Percentiles rank a stretch among this genome's conserved stretches.
These are phyloP conservation scores for Populus tremula DNA, from an alignment of 345 rosid species.

Conservation along the genomic window DNA sequence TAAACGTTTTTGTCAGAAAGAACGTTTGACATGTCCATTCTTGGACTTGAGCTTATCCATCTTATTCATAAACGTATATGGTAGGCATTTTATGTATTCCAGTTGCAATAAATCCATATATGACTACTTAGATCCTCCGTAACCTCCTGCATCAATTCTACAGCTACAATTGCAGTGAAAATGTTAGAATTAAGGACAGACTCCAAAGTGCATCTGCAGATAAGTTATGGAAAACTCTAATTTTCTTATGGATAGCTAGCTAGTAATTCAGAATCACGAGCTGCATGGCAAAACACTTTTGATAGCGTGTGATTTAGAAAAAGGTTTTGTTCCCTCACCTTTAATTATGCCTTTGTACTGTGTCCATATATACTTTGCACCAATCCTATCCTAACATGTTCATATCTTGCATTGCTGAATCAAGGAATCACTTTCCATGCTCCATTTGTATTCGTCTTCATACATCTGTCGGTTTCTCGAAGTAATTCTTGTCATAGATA, in stretches of 20 bases:
- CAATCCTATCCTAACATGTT: neutral
- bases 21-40: no score
- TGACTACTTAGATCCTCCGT: no score
- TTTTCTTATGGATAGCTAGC: neutral
- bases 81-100: no score
- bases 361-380: neutral
- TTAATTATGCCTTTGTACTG: neutral
- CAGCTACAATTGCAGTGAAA: neutral
- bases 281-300: neutral
- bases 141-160: no score
- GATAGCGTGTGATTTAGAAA: neutral
- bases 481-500: neutral
- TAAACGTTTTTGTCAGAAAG: no score
- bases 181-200: neutral
- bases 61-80: no score
- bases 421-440: neutral
- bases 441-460: neutral
- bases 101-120: no score
- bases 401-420: neutral
- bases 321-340: neutral
- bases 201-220: neutral
- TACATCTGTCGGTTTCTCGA: neutral
- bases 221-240: neutral
- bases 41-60: no score
- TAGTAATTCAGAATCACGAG: constrained; percentile 1